These are phyloP conservation scores for Camptophora hylomeconis DNA, from an alignment of 2,329 filamentous ascomycete genomes.

Conservation along the genomic window DNA sequence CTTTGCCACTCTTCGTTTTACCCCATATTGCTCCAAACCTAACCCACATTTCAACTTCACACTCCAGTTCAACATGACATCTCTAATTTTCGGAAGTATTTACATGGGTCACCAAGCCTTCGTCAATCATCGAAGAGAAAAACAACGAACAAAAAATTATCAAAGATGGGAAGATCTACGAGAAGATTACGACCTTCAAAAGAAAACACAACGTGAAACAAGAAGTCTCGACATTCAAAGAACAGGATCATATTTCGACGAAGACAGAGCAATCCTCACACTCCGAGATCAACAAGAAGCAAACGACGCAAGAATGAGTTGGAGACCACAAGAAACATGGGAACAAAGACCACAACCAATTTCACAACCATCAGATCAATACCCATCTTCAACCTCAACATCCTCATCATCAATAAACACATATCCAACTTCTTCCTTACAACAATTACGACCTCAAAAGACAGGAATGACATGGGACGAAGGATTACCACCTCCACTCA, in stretches of 20 bases:
- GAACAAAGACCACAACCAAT: conserved; percentile 7
- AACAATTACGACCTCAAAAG: conserved; percentile 7
- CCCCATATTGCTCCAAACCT: too few species aligned
- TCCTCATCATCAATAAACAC: not conserved
- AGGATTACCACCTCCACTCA: conserved; percentile 12
- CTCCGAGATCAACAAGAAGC: conserved; percentile 17
- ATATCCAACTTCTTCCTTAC: conserved; percentile 7
- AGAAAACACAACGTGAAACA: conserved; percentile 11
- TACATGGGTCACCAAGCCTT: conserved; percentile 15
- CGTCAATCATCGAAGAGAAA: conserved; percentile 12
- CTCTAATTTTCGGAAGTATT: conserved; percentile 16
- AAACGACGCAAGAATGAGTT: conserved; percentile 14
- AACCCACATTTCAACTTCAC: too few species aligned
- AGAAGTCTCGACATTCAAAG: conserved; percentile 16
- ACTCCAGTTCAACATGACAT: conserved; percentile 16
- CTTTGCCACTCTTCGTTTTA: too few species aligned
- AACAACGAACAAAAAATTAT: conserved; percentile 17
- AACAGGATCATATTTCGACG: conserved; percentile 7
- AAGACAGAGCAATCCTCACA: conserved; percentile 12
- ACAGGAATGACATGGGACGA: conserved; percentile 16
- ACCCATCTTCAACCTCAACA: conserved; percentile 1
- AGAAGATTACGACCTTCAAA: conserved; percentile 17
- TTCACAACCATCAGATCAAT: conserved; percentile 9
- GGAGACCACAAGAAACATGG: conserved; percentile 15
- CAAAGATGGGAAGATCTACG: conserved; percentile 17